Base-by-base conservation (phyloP, 2,329 filamentous ascomycete species). In the Fusarium foetens region DNA sequence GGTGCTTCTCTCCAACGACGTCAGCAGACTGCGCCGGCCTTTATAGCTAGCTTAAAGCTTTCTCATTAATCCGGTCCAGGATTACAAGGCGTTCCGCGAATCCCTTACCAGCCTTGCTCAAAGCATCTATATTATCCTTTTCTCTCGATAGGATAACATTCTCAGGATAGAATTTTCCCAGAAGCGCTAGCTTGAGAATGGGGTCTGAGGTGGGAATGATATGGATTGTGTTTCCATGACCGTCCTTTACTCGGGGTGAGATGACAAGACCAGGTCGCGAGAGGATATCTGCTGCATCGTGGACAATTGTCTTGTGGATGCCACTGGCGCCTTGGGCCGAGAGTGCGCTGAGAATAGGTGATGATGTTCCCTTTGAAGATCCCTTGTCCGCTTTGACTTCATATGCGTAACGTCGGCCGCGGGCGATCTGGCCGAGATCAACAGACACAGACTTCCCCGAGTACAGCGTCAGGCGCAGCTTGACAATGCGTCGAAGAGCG, bases 1-100 rank as follows among this genome's bases (percentile, higher is more conserved):
- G 11, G 17, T 23, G 7, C n/a, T 33, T 13, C 11, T 14, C n/a
- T 33, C n/a, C n/a, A 4, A 11, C 3, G 4, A 17, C 2, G 1
- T 4, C 8, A 8, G 8, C 11, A 17, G 19, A 33, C 2, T 33
- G 5, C 8, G 12, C 21, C 1, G 6, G 16, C 16, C 8, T 19
- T 49, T 4, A 7, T 12, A 33, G 8, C 31, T 25, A 36, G 17
- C 17, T 52, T 25, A 36, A 16, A 16, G 23, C 31, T n/a, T 36
- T 36, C 17, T 52, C 48, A 52, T 14, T 35, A 3, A 52, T 36
- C 12, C 31, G 48, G 9, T 52, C 48, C 23, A 52, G 19, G 23
- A 52, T 52, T 8, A 52, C 48, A 23, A 52, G 31, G 6, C 48
- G 48, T 12, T 52, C 48, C 12, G 48, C 48, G 5, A 52, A 52